A percentile compares a stretch with the other conserved stretches of the same genome.
phyloP scores from a whole-genome alignment of 768 basidiomycete species.

The Tulasnella sp. region DNA sequence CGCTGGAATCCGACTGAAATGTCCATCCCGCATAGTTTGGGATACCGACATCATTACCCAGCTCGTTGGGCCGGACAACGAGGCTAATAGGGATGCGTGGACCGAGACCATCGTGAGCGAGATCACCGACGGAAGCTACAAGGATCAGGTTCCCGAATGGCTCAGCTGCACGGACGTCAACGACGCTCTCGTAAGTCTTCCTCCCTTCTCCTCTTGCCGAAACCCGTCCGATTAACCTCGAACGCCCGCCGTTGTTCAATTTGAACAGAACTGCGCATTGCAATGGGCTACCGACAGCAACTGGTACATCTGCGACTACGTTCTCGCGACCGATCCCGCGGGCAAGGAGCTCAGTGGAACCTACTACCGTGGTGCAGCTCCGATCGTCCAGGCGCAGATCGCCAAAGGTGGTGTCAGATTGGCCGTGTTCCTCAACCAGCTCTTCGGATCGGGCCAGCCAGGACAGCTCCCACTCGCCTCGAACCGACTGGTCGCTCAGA shows the following conservation, averaged over 20 bases:
- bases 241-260: not conserved
- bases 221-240: not conserved
- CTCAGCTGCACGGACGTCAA: slow-evolving; percentile 23
- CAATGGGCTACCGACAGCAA: slow-evolving; percentile 34
- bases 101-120: slow-evolving; percentile 20
- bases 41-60: slow-evolving; percentile 28
- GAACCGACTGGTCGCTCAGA: not conserved
- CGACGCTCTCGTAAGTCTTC: not conserved
- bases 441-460: slow-evolving; percentile 6
- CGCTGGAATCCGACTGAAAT: too few species aligned
- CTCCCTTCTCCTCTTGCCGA: not conserved
- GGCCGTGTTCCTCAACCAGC: slow-evolving; percentile 33
- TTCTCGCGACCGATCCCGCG: slow-evolving; percentile 19
- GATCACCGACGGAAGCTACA: slow-evolving; percentile 30
- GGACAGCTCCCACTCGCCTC: not conserved
- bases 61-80: slow-evolving; percentile 14
- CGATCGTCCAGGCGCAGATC: slow-evolving; percentile 34
- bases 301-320: slow-evolving; percentile 24
- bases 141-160: slow-evolving; percentile 11
- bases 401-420: slow-evolving; percentile 25
- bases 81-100: slow-evolving; percentile 3
- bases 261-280: slow-evolving; percentile 30
- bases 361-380: not conserved
- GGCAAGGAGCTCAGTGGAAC: too few species aligned
- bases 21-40: slow-evolving; percentile 25